Evolutionary conservation across 768 basidiomycete genomes (phyloP).

Genomic region (Lepiota venenata): DNA sequence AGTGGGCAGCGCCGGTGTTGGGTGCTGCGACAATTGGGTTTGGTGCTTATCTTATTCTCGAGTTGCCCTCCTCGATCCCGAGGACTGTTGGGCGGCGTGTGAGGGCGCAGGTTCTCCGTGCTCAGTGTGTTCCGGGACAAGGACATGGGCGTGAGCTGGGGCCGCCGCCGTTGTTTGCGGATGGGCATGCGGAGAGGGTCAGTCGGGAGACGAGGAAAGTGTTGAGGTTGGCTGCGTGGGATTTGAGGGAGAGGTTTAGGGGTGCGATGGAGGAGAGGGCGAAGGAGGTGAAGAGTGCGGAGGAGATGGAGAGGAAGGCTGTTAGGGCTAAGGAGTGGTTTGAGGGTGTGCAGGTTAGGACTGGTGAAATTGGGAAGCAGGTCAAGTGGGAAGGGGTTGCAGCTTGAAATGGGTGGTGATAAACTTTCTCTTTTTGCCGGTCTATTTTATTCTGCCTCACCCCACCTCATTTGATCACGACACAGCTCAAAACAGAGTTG

Average conservation of each 20-base stretch:
- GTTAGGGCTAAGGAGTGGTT: slow-evolving; percentile 73
- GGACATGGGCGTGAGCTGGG: slow-evolving; percentile 36
- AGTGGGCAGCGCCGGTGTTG: slow-evolving; percentile 85
- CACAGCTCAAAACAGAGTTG: neutral
- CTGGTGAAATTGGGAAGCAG: slow-evolving; percentile 39
- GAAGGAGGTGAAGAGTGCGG: slow-evolving; percentile 72
- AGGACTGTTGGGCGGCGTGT: slow-evolving; percentile 87
- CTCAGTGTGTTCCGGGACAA: neutral
- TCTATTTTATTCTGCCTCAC: neutral
- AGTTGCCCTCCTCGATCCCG: slow-evolving; percentile 87
- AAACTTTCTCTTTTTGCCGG: slow-evolving; percentile 1
- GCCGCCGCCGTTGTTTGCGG: slow-evolving; percentile 57
- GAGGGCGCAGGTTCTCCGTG: slow-evolving; percentile 51
- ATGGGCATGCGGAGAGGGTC: slow-evolving; percentile 66
- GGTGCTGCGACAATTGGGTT: slow-evolving; percentile 74
- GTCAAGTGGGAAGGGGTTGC: slow-evolving; percentile 26
- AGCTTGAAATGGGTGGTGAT: slow-evolving; percentile 17
- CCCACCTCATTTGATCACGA: neutral
- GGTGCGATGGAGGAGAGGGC: slow-evolving; percentile 75
- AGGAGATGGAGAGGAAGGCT: slow-evolving; percentile 72
- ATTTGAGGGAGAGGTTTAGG: slow-evolving; percentile 78
- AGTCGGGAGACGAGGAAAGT: slow-evolving; percentile 91
- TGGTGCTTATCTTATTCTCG: slow-evolving; percentile 77
- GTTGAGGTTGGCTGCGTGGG: slow-evolving; percentile 86
- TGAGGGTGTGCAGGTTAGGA: slow-evolving; percentile 44